phyloP scores from a whole-genome alignment of 2,329 filamentous ascomycete species.

The Nemania sp. region DNA sequence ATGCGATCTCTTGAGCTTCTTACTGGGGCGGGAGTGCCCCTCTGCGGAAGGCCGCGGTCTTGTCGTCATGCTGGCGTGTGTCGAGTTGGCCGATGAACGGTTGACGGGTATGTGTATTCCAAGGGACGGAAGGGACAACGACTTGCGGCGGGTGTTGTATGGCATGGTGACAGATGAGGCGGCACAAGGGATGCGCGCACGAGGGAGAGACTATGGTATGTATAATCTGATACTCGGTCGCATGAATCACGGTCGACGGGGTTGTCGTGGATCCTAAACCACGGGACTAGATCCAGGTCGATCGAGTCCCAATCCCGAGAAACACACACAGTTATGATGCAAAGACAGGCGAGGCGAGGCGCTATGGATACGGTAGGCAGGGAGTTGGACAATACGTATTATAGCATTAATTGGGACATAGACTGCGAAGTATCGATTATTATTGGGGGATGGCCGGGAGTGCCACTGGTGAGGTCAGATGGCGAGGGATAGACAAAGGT shows the following conservation, averaged over 20 bases:
- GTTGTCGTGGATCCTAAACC: slow-evolving; percentile 27
- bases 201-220: slow-evolving; percentile 26
- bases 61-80: slow-evolving; percentile 30
- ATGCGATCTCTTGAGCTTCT: slow-evolving; percentile 81
- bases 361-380: neutral
- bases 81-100: slow-evolving; percentile 40
- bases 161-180: slow-evolving; percentile 61
- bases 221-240: slow-evolving; percentile 33
- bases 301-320: slow-evolving; percentile 17
- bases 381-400: slow-evolving; percentile 12
- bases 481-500: no score
- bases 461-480: slow-evolving; percentile 1
- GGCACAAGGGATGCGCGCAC: slow-evolving; percentile 23
- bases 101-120: slow-evolving; percentile 80
- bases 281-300: slow-evolving; percentile 21
- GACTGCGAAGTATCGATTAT: slow-evolving; percentile 16
- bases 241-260: slow-evolving; percentile 33
- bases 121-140: slow-evolving; percentile 86
- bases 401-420: slow-evolving; percentile 8
- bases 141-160: slow-evolving; percentile 97
- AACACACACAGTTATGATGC: slow-evolving; percentile 21
- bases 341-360: slow-evolving; percentile 8
- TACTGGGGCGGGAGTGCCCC: slow-evolving; percentile 50
- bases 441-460: slow-evolving; percentile 10
- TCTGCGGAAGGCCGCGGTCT: slow-evolving; percentile 38